Evolutionary conservation across 192 early-diverging fungal genomes (phyloP).

Genomic region (Backusella parvicylindrica): DNA sequence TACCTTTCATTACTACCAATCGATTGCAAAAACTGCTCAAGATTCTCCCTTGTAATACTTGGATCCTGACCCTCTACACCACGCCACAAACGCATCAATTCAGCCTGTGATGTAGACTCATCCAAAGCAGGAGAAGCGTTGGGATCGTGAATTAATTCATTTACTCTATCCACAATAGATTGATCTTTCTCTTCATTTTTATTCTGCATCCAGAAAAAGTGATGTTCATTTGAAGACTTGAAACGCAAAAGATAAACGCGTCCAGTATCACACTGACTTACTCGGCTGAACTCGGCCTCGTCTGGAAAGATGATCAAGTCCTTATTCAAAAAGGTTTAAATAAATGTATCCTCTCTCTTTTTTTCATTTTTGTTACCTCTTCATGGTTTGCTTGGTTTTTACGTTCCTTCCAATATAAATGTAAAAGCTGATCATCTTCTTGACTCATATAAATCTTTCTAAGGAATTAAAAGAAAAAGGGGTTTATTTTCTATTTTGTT

Average conservation of each 20-base stretch:
- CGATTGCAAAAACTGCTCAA: slow-evolving; percentile 36
- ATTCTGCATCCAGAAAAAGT: slow-evolving; percentile 87
- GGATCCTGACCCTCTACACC: neutral
- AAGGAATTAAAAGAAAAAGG: neutral
- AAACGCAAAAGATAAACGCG: slow-evolving; percentile 83
- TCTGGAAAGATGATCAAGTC: slow-evolving; percentile 76
- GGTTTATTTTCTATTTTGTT: neutral
- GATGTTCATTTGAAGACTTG: slow-evolving; percentile 69
- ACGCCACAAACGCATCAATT: slow-evolving; percentile 24
- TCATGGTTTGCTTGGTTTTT: slow-evolving; percentile 47
- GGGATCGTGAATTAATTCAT: slow-evolving; percentile 54
- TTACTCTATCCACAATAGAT: slow-evolving; percentile 53
- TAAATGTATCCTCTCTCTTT: neutral
- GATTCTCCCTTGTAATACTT: slow-evolving; percentile 24
- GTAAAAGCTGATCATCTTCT: slow-evolving; percentile 69
- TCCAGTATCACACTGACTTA: slow-evolving; percentile 53
- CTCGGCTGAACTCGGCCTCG: slow-evolving; percentile 62
- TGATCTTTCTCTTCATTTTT: slow-evolving; percentile 55
- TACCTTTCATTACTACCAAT: slow-evolving; percentile 17
- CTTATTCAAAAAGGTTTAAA: slow-evolving; percentile 3
- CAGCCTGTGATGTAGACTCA: slow-evolving; percentile 12
- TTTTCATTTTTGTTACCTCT: slow-evolving; percentile 13
- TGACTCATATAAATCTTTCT: slow-evolving; percentile 62
- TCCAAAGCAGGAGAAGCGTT: slow-evolving; percentile 12
- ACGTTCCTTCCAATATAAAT: slow-evolving; percentile 81